Base-by-base conservation (phyloP, 805 yeast species). In the Saccharomyces jurei region DNA sequence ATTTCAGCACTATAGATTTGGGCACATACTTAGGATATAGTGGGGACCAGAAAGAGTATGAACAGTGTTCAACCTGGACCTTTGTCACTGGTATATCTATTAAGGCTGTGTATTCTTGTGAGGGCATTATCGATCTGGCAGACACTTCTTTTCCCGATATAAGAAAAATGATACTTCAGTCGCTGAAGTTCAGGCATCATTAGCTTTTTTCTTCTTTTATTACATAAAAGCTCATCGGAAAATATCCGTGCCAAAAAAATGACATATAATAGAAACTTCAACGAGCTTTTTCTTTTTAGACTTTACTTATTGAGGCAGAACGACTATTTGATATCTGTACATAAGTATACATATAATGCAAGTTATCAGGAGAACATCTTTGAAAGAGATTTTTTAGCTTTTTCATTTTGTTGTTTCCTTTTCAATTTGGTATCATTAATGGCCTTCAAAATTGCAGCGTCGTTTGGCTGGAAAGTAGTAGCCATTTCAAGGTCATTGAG, bases 351-450 rank as follows among this genome's bases (percentile, higher is more conserved):
- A 25, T n/a, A 46, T 46, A 6, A 22, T 46, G 28, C 21, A 46
- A 25, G 49, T 46, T 3, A 27, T 54, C 60, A 72, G 4, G 62
- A 52, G 60, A 87, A 87, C 75, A 87, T 82, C 67, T 86, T 87
- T 53, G 87, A 75, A 74, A 84, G 78, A 1, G 90, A 88, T 62
- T 83, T 84, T 73, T 82, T 86, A 64, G 86, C 87, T 67, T 83
- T 84, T 52, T 84, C 82, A 53, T 74, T 77, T 60, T 85, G 77
- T n/a, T 71, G 71, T 59, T 80, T 80, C 52, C 81, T 73, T 41
- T 72, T 66, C 48, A 69, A 70, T 64, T 81, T 81, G 26, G 87
- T 82, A 46, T 83, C 86, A 14, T 73, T 69, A 48, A 88, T 74
- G 17, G 88, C 89, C 59, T 80, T 81, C 49, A 75, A 60, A 52